Evolutionary conservation across 192 early-diverging fungal genomes (phyloP), one percentile per base, ranked within the genome.

Genomic region (Backusella sp.): DNA sequence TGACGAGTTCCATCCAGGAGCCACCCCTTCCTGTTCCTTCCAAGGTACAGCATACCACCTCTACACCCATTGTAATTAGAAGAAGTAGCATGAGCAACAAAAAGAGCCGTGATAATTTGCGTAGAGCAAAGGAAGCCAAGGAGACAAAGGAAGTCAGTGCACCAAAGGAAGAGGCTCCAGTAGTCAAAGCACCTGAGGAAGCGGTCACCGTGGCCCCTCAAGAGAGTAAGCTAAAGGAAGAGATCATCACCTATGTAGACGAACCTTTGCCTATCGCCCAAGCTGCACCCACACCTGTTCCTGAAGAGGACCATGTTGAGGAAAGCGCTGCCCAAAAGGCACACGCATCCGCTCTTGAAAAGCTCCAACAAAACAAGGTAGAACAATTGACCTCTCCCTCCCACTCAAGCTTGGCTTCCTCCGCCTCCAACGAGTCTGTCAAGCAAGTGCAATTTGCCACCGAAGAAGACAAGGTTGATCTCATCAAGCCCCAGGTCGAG

Each of bases 91-190:
- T 73, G n/a, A 79, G 77, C 56, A 79, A 68, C 46, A 36, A 73
- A 73, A 79, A 79, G 67, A 79, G 77, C 39, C 66, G 77, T 11
- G 77, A 79, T n/a, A 79, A 70, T 19, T 36, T 79, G 5, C 72
- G 73, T 52, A 41, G 73, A 28, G 46, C 19, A 32, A 66, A 66
- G 7, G 77, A 79, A 41, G 42, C 59, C 36, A 53, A 77, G 8
- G 70, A 56, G n/a, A 44, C 66, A 28, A 68, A 37, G n/a, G 53
- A 56, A 56, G 21, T 56, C 6, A 56, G 0, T 21, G 53, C 9
- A 6, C 2, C 70, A 42, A 46, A 41, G 17, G 41, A 28, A 35
- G 28, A 41, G 17, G 4, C 17, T 14, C 4, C 4, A 49, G 28
- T 42, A 72, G 32, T 32, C 32, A 12, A 12, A 5, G 56, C 46